These are phyloP conservation scores for Triangularia verruculosa DNA, from an alignment of 2,329 filamentous ascomycete species.

Conservation along the genomic window DNA sequence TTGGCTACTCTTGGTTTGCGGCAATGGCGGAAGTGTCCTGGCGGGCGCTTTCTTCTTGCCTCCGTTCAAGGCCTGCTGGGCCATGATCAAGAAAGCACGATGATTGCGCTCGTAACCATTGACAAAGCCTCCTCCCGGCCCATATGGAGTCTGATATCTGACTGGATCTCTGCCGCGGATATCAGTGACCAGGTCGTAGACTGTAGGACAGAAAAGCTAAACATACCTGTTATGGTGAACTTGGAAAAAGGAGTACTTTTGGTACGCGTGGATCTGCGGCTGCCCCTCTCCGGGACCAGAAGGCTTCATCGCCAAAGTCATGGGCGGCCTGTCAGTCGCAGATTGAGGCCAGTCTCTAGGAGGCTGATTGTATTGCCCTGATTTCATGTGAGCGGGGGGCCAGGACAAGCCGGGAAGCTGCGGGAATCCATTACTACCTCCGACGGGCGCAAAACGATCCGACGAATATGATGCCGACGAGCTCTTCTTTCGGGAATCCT, in stretches of 20 bases:
- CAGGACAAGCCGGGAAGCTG: constrained; percentile 31
- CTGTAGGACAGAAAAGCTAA: background rate
- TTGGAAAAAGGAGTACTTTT: constrained; percentile 58
- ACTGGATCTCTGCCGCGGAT: constrained; percentile 45
- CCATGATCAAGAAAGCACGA: constrained; percentile 44
- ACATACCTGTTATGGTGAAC: constrained; percentile 57
- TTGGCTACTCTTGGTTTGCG: constrained; percentile 16
- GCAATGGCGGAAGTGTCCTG: constrained; percentile 18
- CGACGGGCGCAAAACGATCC: constrained; percentile 30
- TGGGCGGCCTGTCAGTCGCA: constrained; percentile 24
- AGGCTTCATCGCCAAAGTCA: constrained; percentile 29
- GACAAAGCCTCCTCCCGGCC: constrained; percentile 54
- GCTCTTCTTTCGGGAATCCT: constrained; percentile 25
- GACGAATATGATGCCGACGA: constrained; percentile 24
- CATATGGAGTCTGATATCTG: constrained; percentile 60
- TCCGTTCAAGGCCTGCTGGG: constrained; percentile 38
- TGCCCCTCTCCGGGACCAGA: constrained; percentile 24
- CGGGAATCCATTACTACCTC: constrained; percentile 32
- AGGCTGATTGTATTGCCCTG: constrained; percentile 36
- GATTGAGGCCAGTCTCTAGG: constrained; percentile 31
- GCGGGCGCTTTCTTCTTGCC: constrained; percentile 15
- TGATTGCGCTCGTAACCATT: constrained; percentile 58
- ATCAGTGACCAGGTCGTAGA: constrained; percentile 19
- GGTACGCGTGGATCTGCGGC: constrained; percentile 41
- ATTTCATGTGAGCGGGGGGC: constrained; percentile 35